A percentile compares a stretch with the other conserved stretches of the same genome.
Conservation (phyloP, 2,329 filamentous ascomycete genomes). For the Fusarium poae region DNA sequence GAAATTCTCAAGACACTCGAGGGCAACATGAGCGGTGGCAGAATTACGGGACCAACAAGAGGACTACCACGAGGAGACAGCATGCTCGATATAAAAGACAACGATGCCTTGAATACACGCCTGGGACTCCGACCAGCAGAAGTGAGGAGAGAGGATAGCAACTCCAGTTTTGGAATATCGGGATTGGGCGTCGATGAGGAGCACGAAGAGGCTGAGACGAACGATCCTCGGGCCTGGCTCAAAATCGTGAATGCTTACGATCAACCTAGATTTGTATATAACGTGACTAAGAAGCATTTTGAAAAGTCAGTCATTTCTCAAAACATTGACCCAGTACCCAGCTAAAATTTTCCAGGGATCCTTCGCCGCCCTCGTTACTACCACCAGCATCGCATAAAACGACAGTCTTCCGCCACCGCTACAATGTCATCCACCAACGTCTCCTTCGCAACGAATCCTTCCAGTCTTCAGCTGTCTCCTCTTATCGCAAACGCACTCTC, state of each 20-base stretch:
- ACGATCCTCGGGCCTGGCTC: constrained; percentile 84
- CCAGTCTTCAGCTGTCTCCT: constrained; percentile 81
- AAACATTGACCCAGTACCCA: constrained; percentile 14
- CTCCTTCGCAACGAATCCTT: constrained; percentile 94
- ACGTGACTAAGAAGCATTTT: constrained; percentile 88
- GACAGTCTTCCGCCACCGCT: constrained; percentile 86
- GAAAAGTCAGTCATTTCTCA: constrained; percentile 69
- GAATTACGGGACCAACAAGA: constrained; percentile 65
- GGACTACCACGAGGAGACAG: constrained; percentile 69
- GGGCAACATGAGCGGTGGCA: constrained; percentile 89
- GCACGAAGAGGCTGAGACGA: constrained; percentile 69
- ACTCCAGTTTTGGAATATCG: constrained; percentile 74
- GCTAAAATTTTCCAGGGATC: constrained; percentile 61
- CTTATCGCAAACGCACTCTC: constrained; percentile 66
- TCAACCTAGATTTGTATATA: constrained; percentile 84
- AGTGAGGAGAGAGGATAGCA: constrained; percentile 70
- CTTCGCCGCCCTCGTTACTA: constrained; percentile 76
- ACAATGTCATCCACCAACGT: constrained; percentile 91
- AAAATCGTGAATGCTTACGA: constrained; percentile 87
- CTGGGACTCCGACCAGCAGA: constrained; percentile 64
- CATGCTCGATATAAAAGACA: constrained; percentile 70
- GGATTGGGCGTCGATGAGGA: constrained; percentile 65
- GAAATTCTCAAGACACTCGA: constrained; percentile 87
- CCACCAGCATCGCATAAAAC: constrained; percentile 86
- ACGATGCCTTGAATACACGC: constrained; percentile 67